Conservation (phyloP, 2,329 filamentous ascomycete species). For the Purpureocillium lavendulum region DNA sequence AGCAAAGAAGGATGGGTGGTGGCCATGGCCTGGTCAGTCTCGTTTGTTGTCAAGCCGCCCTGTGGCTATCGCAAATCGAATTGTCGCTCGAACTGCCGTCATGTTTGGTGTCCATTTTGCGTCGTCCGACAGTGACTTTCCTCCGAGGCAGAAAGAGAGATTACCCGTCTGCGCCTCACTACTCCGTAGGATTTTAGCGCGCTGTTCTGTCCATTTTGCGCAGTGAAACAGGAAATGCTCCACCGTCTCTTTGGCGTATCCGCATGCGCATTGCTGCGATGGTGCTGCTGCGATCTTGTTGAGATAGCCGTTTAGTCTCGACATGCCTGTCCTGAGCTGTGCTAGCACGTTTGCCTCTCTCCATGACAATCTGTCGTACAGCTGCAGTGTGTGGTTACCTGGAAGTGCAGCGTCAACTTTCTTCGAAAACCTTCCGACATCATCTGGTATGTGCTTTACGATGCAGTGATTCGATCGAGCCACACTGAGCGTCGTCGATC, state of each 20-base stretch:
- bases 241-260: conserved; percentile 8
- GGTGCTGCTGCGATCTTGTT: conserved; percentile 5
- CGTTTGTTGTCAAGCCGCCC: conserved; percentile 11
- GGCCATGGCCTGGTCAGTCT: conserved; percentile 2
- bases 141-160: conserved; percentile 10
- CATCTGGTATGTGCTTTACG: conserved; percentile 7
- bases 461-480: conserved; percentile 2
- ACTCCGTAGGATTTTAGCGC: conserved; percentile 6
- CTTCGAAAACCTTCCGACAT: conserved; percentile 9
- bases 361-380: conserved; percentile 11
- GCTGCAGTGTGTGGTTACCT: conserved; percentile 8
- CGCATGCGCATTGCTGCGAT: conserved; percentile 8
- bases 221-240: conserved; percentile 11
- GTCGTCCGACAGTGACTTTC: conserved; percentile 13
- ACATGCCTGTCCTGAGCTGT: conserved; percentile 11
- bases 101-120: conserved; percentile 19
- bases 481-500: conserved; percentile 7
- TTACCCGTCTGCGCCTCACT: conserved; percentile 7
- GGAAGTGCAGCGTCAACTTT: conserved; percentile 9
- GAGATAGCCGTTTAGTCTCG: conserved; percentile 10
- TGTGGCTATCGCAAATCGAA: conserved; percentile 20
- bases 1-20: conserved; percentile 3
- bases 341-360: conserved; percentile 11
- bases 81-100: conserved; percentile 16
- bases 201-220: conserved; percentile 5